These are phyloP conservation scores for Trametes punicea DNA, from an alignment of 768 basidiomycete species.

Conservation along the genomic window DNA sequence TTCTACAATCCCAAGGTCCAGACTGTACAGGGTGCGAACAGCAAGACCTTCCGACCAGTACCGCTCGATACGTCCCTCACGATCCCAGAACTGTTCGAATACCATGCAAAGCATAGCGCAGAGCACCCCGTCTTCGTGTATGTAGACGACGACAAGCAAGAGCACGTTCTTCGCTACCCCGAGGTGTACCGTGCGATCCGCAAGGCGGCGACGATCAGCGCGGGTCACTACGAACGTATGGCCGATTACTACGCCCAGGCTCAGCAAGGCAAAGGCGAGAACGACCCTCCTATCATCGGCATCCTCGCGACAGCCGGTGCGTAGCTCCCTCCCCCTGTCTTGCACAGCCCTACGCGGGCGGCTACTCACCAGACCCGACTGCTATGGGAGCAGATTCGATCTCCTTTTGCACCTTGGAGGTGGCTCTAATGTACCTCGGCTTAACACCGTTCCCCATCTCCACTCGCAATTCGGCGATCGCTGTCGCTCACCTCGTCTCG, in stretches of 20 bases:
- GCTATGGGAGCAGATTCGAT: constrained; percentile 24
- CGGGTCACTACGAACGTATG: constrained; percentile 5
- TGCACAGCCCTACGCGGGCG: background rate
- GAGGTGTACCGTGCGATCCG: constrained; percentile 29
- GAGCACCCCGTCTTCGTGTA: constrained; percentile 34
- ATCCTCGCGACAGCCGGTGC: constrained; percentile 22
- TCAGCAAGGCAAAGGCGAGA: background rate
- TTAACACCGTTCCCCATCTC: constrained; percentile 34
- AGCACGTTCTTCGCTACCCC: constrained; percentile 25
- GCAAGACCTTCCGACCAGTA: constrained; percentile 33
- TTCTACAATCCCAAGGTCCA: constrained; percentile 10
- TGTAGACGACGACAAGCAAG: constrained; percentile 14
- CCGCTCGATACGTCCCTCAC: constrained; percentile 33
- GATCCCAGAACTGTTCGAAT: constrained; percentile 36
- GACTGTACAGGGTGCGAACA: constrained; percentile 27
- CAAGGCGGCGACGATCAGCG: constrained; percentile 24
- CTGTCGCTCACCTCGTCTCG: constrained; percentile 29
- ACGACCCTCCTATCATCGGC: constrained; percentile 24
- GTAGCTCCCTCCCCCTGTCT: background rate
- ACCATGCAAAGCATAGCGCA: constrained; percentile 30
- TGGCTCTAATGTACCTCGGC: constrained; percentile 24
- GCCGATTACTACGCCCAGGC: constrained; percentile 4
- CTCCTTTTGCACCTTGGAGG: constrained; percentile 18
- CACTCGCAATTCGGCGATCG: constrained; percentile 30
- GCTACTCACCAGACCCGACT: background rate